Evolutionary conservation across 2,329 filamentous ascomycete genomes (phyloP).

Genomic region (Talaromyces sp.): DNA sequence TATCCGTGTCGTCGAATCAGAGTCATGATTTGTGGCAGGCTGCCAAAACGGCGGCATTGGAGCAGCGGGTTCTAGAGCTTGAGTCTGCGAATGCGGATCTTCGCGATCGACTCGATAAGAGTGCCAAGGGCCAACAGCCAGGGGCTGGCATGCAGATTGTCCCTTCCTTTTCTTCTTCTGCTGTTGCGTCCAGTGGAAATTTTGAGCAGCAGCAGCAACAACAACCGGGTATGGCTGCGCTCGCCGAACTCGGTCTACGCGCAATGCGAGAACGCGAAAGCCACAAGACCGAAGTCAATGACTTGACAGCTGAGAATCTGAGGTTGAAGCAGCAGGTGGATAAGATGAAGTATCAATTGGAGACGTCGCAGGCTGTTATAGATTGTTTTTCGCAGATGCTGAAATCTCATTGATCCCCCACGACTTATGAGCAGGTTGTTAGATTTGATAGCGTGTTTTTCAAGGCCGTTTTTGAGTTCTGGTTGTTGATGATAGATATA

Average conservation of each 20-base stretch:
- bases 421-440: neutral
- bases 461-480: neutral
- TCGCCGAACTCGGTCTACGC: neutral
- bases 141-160: neutral
- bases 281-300: neutral
- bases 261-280: neutral
- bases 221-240: neutral
- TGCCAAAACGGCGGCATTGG: conserved; percentile 42
- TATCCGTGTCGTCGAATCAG: neutral
- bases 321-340: neutral
- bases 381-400: neutral
- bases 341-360: conserved; percentile 1
- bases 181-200: neutral
- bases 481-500: neutral
- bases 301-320: neutral
- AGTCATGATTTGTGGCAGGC: conserved; percentile 42
- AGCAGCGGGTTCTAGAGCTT: conserved; percentile 43
- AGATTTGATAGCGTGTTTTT: neutral
- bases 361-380: neutral
- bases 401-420: neutral
- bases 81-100: conserved; percentile 26
- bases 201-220: neutral
- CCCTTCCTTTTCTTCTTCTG: neutral
- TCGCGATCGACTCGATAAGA: neutral
- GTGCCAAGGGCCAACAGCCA: neutral